Evolutionary conservation across 1,139 yeast genomes (phyloP).

Genomic region (Nakaseomyces uthaithaninus): DNA sequence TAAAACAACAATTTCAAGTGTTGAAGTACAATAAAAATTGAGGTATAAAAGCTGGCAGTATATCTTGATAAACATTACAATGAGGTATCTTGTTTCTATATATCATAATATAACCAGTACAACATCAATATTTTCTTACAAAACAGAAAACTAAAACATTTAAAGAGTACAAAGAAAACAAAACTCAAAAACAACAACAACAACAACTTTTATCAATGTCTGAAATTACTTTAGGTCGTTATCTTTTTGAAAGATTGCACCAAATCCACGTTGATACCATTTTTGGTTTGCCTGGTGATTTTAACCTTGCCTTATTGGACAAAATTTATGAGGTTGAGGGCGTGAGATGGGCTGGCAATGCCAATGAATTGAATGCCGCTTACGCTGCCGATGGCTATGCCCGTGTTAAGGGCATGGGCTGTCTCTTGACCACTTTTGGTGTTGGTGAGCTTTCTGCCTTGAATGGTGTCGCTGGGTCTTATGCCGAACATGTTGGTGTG

Average conservation of each 20-base stretch:
- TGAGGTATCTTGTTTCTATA: too few species aligned
- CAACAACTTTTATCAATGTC: slow-evolving; percentile 15
- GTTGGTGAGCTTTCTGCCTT: slow-evolving; percentile 80
- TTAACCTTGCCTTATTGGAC: slow-evolving; percentile 54
- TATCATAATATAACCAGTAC: too few species aligned
- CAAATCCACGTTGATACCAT: slow-evolving; percentile 44
- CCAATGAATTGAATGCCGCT: slow-evolving; percentile 65
- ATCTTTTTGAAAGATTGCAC: slow-evolving; percentile 51
- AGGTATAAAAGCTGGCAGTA: too few species aligned
- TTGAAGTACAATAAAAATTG: too few species aligned
- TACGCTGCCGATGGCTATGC: slow-evolving; percentile 67
- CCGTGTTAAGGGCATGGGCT: slow-evolving; percentile 49
- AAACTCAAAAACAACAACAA: background rate
- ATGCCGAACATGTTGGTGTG: slow-evolving; percentile 66
- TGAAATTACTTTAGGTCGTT: slow-evolving; percentile 47
- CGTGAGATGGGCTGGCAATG: slow-evolving; percentile 57
- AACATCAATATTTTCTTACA: too few species aligned
- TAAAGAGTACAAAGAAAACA: background rate
- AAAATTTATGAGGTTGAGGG: slow-evolving; percentile 51
- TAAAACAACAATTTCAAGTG: too few species aligned
- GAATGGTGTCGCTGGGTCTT: slow-evolving; percentile 75
- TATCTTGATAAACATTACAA: too few species aligned
- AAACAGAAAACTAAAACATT: too few species aligned
- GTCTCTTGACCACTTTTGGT: slow-evolving; percentile 59
- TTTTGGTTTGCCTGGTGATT: slow-evolving; percentile 63